Base-by-base conservation (phyloP, 2,329 filamentous ascomycete genomes). In the Xylariaceae sp. region DNA sequence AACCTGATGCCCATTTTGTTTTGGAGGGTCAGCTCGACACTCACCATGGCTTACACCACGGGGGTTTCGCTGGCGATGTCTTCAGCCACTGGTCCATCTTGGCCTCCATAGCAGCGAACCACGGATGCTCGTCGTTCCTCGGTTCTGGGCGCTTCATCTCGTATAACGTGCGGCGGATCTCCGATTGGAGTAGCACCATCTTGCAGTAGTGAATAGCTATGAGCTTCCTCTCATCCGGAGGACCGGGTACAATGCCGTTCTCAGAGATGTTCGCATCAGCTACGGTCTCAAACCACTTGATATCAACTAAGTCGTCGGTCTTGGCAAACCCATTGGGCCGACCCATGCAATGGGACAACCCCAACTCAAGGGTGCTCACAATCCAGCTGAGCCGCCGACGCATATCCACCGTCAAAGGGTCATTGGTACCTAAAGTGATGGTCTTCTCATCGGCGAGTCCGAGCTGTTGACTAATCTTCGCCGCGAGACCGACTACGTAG, bases 201-300 rank as follows among this genome's bases (percentile, higher is more conserved):
- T 89, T 92, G 75, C 91, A 91, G 64, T 95, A 94, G 68, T 99
- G 92, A 57, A 96, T 91, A 2, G 90, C 86, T 22, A 95, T 85
- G 63, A 89, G 83, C 70, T 99, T 99, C 67, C 88, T 89, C 61
- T 92, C 79, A 36, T 88, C 89, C 1, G 82, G 78, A 5, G 86
- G 86, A 1, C 86, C 88, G 0, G 85, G 80, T 19, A 84, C 74
- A 53, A 96, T 87, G 2, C 90, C 92, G 32, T 86, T 77, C 1
- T 82, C 76, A 1, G 86, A 92, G 62, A 99, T 96, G 69, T 87
- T 86, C 47, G 85, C 79, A 71, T 99, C 94, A 63, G 90, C 86
- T 36, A 90, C 86, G 1, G 86, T 79, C 60, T 89, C 83, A 66
- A 95, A 96, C 65, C 92, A 96, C 32, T 83, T 79, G 46, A 97